These are phyloP conservation scores for Rhizopogon rudus DNA, from an alignment of 768 basidiomycete species.

Conservation along the genomic window DNA sequence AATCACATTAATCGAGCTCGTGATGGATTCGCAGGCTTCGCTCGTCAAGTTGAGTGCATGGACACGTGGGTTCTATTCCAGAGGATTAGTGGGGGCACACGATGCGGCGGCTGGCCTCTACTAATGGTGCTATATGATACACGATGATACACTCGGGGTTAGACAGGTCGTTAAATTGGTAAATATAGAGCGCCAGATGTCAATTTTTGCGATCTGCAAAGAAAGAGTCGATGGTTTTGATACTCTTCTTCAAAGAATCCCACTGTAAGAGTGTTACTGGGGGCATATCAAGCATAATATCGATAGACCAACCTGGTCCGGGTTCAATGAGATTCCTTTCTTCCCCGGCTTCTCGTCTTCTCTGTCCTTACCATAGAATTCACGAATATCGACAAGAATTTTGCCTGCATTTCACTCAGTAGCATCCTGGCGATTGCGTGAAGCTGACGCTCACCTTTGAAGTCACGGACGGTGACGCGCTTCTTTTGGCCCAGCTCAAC, in stretches of 20 bases:
- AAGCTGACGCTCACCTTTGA: slow-evolving; percentile 34
- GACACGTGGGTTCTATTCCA: slow-evolving; percentile 54
- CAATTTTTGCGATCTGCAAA: slow-evolving; percentile 29
- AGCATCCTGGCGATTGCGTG: slow-evolving; percentile 10
- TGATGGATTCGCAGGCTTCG: slow-evolving; percentile 61
- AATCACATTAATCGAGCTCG: slow-evolving; percentile 49
- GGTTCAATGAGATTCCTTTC: slow-evolving; percentile 66
- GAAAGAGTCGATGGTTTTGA: slow-evolving; percentile 46
- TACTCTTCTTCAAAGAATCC: slow-evolving; percentile 45
- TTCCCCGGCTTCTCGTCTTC: slow-evolving; percentile 74
- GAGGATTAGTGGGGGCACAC: slow-evolving; percentile 61
- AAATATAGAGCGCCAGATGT: background rate
- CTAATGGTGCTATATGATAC: slow-evolving; percentile 9
- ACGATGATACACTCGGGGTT: slow-evolving; percentile 1
- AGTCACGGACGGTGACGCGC: slow-evolving; percentile 51
- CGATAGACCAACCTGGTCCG: slow-evolving; percentile 51
- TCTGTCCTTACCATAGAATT: slow-evolving; percentile 53
- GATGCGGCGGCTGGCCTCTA: slow-evolving; percentile 68
- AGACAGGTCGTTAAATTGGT: background rate
- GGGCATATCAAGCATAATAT: background rate
- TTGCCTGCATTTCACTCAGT: slow-evolving; percentile 36
- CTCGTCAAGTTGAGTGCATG: slow-evolving; percentile 54
- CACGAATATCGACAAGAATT: slow-evolving; percentile 64
- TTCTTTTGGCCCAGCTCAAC: slow-evolving; percentile 70
- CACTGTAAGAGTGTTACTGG: slow-evolving; percentile 35